These are phyloP conservation scores for Fusarium siculi DNA, from an alignment of 2,329 filamentous ascomycete species.

Conservation along the genomic window DNA sequence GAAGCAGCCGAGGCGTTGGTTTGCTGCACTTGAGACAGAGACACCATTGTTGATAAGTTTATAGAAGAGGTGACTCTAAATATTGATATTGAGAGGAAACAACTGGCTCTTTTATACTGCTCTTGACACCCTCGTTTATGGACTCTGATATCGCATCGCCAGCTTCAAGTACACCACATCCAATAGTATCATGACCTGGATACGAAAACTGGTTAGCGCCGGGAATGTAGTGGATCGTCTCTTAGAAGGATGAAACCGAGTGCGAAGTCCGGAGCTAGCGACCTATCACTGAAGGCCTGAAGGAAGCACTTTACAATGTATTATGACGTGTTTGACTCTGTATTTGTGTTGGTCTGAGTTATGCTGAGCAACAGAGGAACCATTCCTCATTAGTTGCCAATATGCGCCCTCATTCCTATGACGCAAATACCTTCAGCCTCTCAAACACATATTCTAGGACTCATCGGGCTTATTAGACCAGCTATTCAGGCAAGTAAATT, in stretches of 20 bases:
- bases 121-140: background rate
- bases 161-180: background rate
- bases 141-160: background rate
- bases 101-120: background rate
- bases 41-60: constrained; percentile 14
- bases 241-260: constrained; percentile 6
- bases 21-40: constrained; percentile 21
- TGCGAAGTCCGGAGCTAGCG: constrained; percentile 15
- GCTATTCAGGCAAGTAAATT: constrained; percentile 34
- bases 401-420: constrained; percentile 7
- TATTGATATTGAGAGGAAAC: background rate
- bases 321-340: constrained; percentile 13
- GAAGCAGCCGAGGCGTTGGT: constrained; percentile 21
- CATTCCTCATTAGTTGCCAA: background rate
- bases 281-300: background rate
- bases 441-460: background rate
- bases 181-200: constrained; percentile 9
- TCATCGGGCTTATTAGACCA: background rate
- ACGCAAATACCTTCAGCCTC: background rate
- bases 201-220: constrained; percentile 39
- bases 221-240: background rate
- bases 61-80: background rate
- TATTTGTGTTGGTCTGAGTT: background rate
- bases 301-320: background rate
- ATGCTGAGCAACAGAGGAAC: background rate